Conservation (phyloP, 257 asterid species). For the Jasminum sambac region DNA sequence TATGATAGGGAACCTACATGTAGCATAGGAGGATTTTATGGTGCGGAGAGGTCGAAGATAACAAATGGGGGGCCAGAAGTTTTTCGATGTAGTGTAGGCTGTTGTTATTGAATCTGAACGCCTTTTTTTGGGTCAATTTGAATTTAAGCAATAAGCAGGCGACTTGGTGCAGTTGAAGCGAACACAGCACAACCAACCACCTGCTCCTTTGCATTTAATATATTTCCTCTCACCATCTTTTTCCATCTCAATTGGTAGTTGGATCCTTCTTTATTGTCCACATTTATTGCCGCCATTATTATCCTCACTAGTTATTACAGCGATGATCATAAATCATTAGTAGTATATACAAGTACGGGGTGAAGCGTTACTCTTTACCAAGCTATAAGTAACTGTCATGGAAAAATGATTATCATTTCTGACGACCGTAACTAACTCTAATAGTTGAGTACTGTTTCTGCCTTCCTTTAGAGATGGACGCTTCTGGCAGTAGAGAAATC, state of each 20-base stretch:
- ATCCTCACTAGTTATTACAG: background rate
- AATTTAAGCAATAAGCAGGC: background rate
- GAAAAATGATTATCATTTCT: background rate
- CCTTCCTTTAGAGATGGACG: conserved; percentile 33
- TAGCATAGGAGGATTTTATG: no score
- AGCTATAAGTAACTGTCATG: background rate
- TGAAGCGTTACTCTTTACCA: background rate
- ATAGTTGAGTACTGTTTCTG: background rate
- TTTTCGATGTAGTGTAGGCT: no score
- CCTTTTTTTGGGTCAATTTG: no score
- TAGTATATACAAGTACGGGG: background rate
- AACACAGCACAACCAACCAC: background rate
- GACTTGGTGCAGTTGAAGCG: background rate
- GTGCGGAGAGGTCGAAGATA: no score
- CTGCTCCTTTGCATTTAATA: background rate
- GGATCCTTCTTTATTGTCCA: background rate
- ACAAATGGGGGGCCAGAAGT: no score
- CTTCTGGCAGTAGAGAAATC: conserved; percentile 43
- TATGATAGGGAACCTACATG: no score
- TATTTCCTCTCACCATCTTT: background rate
- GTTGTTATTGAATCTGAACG: no score
- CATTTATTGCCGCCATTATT: background rate
- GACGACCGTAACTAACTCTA: background rate
- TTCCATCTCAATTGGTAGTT: background rate
- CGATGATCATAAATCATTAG: background rate